Evolutionary conservation across 1,284 basidiomycete species (phyloP).

Genomic region (Rhizoctonia solani): DNA sequence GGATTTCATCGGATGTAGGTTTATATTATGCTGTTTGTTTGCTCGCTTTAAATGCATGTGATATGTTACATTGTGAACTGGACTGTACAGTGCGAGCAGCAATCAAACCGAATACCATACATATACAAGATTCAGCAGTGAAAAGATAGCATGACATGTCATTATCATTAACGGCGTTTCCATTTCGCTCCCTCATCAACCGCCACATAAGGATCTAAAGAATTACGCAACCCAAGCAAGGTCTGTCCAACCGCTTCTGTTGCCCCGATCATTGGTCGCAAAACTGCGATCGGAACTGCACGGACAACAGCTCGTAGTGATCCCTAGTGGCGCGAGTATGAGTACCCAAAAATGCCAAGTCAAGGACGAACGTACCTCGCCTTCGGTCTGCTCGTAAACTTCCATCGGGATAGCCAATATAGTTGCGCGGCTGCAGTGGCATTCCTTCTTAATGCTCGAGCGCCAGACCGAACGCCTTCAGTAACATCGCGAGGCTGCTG

Average conservation of each 20-base stretch:
- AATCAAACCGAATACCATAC: not conserved
- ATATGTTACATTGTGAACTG: slow-evolving; percentile 29
- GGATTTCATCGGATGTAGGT: not conserved
- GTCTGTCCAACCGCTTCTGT: slow-evolving; percentile 96
- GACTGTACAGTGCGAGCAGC: not conserved
- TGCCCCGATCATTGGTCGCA: slow-evolving; percentile 96
- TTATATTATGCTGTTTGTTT: slow-evolving; percentile 4
- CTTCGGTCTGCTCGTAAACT: slow-evolving; percentile 90
- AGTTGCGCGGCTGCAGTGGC: slow-evolving; percentile 94
- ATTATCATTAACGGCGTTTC: slow-evolving; percentile 18
- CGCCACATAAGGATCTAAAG: slow-evolving; percentile 68
- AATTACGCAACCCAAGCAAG: slow-evolving; percentile 87
- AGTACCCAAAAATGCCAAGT: not conserved
- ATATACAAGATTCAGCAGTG: not conserved
- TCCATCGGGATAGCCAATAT: slow-evolving; percentile 99
- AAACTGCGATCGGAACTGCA: slow-evolving; percentile 93
- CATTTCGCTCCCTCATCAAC: slow-evolving; percentile 31
- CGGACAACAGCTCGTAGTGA: slow-evolving; percentile 90
- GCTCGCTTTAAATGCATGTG: slow-evolving; percentile 28
- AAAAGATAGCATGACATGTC: slow-evolving; percentile 1
- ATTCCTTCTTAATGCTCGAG: slow-evolving; percentile 81
- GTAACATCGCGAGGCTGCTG: slow-evolving; percentile 82
- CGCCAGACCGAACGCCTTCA: slow-evolving; percentile 90
- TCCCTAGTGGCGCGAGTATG: slow-evolving; percentile 57
- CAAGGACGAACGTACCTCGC: slow-evolving; percentile 62